Evolutionary conservation across 108 stramenopile species (phyloP), one percentile per base, ranked within the genome.

Genomic region (Craspedostauros australis): DNA sequence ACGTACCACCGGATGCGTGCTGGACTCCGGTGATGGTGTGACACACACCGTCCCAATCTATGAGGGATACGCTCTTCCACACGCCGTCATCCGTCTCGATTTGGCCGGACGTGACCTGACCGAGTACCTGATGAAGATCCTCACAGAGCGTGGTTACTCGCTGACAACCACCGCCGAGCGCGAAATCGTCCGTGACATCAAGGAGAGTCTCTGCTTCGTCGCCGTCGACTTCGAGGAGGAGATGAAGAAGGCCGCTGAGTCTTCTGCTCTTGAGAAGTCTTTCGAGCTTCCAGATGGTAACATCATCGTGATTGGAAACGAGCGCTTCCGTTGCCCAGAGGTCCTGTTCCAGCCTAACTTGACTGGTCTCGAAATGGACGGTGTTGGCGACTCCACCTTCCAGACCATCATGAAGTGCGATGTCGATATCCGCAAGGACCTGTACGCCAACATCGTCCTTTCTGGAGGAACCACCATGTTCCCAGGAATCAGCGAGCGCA

Each of bases 361-460:
- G 52, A 95, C 96, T 54, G 96, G 96, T 73, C 84, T 96, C 65
- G 96, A 98, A 75, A 93, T 95, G 77, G 79, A 88, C 59, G 96
- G 96, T 46, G 79, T 99, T 72, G 95, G 95, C 58, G 96, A 97
- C 67, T 88, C 89, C 52, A 95, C 95, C 55, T 98, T 98, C 92
- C 90, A 97, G 68, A 97, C 98, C 53, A 96, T 99, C 75, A 97
- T 98, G 97, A 97, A 95, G 86, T 99, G 98, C 72, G 96, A 98
- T 79, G 96, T 99, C 45, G 97, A 98, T 74, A 97, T 99, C 72
- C 92, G 97, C 63, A 95, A 95, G 88, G 90, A 95, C 49, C 65
- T 95, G 46, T 93, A 93, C 54, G 87, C 88, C 69, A 93, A 93
- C 72, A 93, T 93, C 77, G 91, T 93, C 20, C 78, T 93, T 60